Evolutionary conservation across 306 rosid species (phyloP), one percentile per base, ranked within the genome.

Genomic region (Notholithocarpus densiflorus): DNA sequence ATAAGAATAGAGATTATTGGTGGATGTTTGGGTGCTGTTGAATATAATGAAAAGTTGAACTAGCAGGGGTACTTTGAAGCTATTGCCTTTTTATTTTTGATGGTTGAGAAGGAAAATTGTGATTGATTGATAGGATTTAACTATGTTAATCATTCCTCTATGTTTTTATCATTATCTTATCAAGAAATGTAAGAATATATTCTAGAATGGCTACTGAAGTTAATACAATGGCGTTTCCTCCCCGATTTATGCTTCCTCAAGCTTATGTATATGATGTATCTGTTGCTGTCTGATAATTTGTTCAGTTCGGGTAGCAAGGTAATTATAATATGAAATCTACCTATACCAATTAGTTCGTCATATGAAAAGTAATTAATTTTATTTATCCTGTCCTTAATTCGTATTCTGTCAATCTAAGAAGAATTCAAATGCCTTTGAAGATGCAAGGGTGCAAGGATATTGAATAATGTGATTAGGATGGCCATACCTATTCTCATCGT

Each of bases 1-100:
- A 20, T 13, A 60, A 23, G 65, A 45, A 19, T 52, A 10, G 43
- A 72, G 5, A 10, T 20, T 21, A 43, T 77, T 40, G 14, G 52
- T 73, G 62, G 45, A 76, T 66, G 21, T 80, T 74, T 77, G n/a
- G 77, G 56, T 76, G 55, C 80, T 4, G 45, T 55, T 73, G 73
- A 75, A 72, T 40, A 70, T 73, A 24, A 51, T 68, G 48, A 54
- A 74, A 80, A 54, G 62, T 54, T 65, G 48, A 59, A 43, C 24
- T 71, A 21, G 34, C 5, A 8, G 6, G 27, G 61, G 55, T 12
- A 48, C 53, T 12, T 48, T 48, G 53, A 65, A 29, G 78, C 48
- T 48, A 56, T 57, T 70, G 57, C 31, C 54, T 40, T 40, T 40
- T 40, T 79, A 74, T 24, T 66, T 45, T 82, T 73, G 59, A 76